A percentile compares a stretch with the other conserved stretches of the same genome.
Evolutionary conservation across 768 basidiomycete genomes (phyloP).

Genomic region (Rhizopogon roseolus): DNA sequence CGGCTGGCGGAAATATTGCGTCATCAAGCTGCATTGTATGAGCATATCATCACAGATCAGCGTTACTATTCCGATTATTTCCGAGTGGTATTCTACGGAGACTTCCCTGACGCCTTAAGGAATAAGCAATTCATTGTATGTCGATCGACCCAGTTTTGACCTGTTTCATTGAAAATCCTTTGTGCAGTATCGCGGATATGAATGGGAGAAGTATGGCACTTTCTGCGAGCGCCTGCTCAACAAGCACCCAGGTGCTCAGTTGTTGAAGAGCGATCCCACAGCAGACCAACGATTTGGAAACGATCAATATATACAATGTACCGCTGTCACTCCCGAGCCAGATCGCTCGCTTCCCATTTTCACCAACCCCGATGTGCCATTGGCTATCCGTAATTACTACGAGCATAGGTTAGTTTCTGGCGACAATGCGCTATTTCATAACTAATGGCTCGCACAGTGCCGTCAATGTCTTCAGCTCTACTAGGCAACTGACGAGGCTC

Average conservation of each 20-base stretch:
- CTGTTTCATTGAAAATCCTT: not conserved
- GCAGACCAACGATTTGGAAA: conserved; percentile 75
- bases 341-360: conserved; percentile 75
- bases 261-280: conserved; percentile 75
- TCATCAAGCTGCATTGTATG: conserved; percentile 83
- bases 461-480: conserved; percentile 78
- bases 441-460: conserved; percentile 44
- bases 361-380: conserved; percentile 77
- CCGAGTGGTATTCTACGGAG: conserved; percentile 89
- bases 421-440: not conserved
- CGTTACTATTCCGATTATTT: conserved; percentile 92
- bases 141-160: not conserved
- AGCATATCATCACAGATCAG: conserved; percentile 79
- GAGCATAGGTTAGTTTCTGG: conserved; percentile 62
- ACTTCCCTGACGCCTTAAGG: conserved; percentile 79
- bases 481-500: conserved; percentile 60
- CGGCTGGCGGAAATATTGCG: conserved; percentile 81
- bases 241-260: conserved; percentile 82
- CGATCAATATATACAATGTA: conserved; percentile 87
- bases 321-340: conserved; percentile 80
- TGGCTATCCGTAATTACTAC: conserved; percentile 79
- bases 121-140: conserved; percentile 89
- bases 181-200: conserved; percentile 82
- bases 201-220: conserved; percentile 89
- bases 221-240: conserved; percentile 90